Evolutionary conservation across 1,284 basidiomycete genomes (phyloP), one percentile per base, ranked within the genome.

Genomic region (Pterula multifida): DNA sequence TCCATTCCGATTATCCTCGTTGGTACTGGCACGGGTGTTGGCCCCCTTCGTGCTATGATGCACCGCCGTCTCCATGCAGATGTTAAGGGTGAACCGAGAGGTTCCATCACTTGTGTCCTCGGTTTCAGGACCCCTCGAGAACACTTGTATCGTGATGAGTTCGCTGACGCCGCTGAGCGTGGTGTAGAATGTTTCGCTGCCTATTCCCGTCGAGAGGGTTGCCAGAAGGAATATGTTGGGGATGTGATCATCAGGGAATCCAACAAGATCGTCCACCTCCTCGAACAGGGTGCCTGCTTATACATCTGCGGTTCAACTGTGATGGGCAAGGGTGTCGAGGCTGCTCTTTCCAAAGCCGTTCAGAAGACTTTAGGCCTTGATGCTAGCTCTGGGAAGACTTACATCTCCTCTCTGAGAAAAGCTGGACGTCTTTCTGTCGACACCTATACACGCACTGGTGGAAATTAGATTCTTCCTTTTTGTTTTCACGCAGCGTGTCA

Each of bases 251-350:
- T 42, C 39, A 6, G 39, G 39, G 39, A 42, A 17, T 42, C 39
- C 9, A 42, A 42, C 39, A 42, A 42, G 39, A 42, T 42, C 39
- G 39, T 42, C 17, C 39, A 42, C 39, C 39, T 42, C 4, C 39
- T 42, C 21, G 39, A 42, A 17, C 39, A 42, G 17, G 39, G 39
- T 4, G 39, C 39, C 9, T 11, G 21, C 17, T 19, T 42, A 9
- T 42, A 42, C 39, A 22, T 42, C 39, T 42, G 39, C 19, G 39
- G 39, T 9, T 42, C 39, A 17, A 42, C 39, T 6, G n/a, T 22
- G 13, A 42, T 42, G 39, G 39, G 39, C 19, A 42, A 42, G 39
- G 21, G 39, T 17, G 39, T 42, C 9, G 39, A 42, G 39, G n/a
- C 21, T 22, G 39, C 39, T 42, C 6, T 42, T 17, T n/a, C 39